Conservation (phyloP, 2,329 filamentous ascomycete genomes). For the Neofusicoccum kwambonambiense region DNA sequence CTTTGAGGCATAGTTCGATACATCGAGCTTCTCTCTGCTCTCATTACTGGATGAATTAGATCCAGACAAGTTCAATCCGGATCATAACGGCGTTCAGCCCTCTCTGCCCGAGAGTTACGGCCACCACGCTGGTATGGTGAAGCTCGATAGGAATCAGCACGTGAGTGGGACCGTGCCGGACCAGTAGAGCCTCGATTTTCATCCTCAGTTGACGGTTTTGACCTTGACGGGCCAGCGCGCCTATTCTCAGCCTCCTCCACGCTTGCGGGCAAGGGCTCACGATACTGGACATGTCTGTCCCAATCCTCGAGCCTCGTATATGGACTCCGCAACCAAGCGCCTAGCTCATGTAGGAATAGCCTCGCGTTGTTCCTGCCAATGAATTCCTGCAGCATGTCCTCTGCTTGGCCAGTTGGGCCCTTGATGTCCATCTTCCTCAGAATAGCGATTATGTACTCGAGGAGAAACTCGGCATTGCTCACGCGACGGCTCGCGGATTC, state of each 20-base stretch:
- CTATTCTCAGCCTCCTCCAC: neutral
- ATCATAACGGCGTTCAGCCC: neutral
- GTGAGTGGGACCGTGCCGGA: neutral
- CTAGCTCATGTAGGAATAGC: constrained; percentile 81
- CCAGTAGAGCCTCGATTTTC: neutral
- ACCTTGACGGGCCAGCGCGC: neutral
- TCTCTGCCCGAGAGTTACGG: neutral
- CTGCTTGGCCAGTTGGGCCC: constrained; percentile 73
- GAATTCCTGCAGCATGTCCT: constrained; percentile 76
- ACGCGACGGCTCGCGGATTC: constrained; percentile 46
- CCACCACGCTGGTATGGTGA: constrained; percentile 4
- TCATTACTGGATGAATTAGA: neutral
- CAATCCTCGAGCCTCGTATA: constrained; percentile 70
- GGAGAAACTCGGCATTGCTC: constrained; percentile 76
- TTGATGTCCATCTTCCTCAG: constrained; percentile 80
- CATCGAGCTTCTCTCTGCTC: too few species aligned
- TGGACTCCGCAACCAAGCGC: constrained; percentile 79
- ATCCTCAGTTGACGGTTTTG: neutral
- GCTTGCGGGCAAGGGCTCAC: constrained; percentile 22
- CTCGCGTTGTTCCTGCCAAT: constrained; percentile 70
- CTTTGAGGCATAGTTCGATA: too few species aligned
- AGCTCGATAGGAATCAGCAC: neutral
- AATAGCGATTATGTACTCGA: constrained; percentile 83
- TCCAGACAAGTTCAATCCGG: neutral
- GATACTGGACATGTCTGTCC: constrained; percentile 78